Conservation (phyloP, 345 rosid genomes). For the Salix arbutifolia region DNA sequence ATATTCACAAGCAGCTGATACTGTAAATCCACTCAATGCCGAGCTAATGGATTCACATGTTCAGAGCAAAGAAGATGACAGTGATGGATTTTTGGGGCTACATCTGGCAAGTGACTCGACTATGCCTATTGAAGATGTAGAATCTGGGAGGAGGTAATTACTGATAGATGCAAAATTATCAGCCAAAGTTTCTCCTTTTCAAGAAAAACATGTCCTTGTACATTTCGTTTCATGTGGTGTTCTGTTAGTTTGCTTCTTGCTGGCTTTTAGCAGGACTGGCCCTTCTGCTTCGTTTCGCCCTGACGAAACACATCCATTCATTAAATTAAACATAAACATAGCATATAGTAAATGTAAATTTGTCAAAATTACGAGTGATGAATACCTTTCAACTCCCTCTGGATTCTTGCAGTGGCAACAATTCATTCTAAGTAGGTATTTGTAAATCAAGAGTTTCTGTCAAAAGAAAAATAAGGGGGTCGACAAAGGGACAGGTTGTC, state of each 20-base stretch:
- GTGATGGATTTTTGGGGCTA: slow-evolving; percentile 38
- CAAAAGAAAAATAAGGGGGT: no score
- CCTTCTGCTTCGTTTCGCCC: neutral
- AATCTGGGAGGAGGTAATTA: slow-evolving; percentile 29
- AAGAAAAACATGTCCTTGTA: neutral
- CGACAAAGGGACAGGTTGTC: no score
- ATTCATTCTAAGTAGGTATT: no score
- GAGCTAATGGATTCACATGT: slow-evolving; percentile 9
- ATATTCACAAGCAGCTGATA: slow-evolving; percentile 23
- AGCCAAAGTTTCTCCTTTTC: neutral
- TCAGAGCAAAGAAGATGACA: slow-evolving; percentile 29
- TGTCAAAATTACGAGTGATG: neutral
- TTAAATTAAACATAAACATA: neutral
- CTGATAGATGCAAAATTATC: neutral
- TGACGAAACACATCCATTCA: neutral
- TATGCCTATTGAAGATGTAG: slow-evolving; percentile 34
- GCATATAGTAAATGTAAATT: neutral
- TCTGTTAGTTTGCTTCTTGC: neutral
- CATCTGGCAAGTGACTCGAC: slow-evolving; percentile 33
- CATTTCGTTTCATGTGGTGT: neutral
- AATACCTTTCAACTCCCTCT: no score
- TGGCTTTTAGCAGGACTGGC: neutral
- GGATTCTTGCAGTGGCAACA: no score
- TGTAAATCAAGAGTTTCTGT: no score
- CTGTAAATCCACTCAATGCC: slow-evolving; percentile 16